phyloP scores from a whole-genome alignment of 1,139 yeast species.

The Taphrina wiesneri region DNA sequence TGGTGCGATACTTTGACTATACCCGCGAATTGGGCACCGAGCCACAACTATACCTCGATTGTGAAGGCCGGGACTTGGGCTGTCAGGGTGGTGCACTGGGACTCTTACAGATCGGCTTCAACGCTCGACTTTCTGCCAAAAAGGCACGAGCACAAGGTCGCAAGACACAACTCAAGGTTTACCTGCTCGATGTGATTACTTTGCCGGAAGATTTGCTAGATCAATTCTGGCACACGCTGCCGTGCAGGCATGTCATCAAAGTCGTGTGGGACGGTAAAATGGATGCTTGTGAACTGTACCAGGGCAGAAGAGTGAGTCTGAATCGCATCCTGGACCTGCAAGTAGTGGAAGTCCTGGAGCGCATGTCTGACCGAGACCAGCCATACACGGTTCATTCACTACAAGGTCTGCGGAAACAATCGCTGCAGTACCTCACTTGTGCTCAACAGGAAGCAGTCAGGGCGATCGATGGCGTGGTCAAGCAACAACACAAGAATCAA shows the following conservation, averaged over 20 bases:
- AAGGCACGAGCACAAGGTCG: not conserved
- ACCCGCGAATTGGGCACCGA: not conserved
- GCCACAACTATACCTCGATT: not conserved
- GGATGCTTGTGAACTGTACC: not conserved
- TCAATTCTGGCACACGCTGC: not conserved
- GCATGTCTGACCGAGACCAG: not conserved
- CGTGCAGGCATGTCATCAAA: not conserved
- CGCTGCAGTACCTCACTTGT: not conserved
- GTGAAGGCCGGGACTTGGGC: conserved; percentile 5
- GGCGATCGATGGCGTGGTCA: conserved; percentile 2
- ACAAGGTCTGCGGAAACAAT: not conserved
- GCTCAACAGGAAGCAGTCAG: not conserved
- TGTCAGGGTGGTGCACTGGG: not conserved
- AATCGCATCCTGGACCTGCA: conserved; percentile 2
- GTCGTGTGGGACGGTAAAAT: conserved; percentile 14
- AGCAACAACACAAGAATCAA: not conserved
- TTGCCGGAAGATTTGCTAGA: not conserved
- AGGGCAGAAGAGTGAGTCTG: not conserved
- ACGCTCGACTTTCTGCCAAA: not conserved
- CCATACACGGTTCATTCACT: not conserved
- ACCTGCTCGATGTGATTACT: not conserved
- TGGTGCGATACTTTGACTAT: not conserved
- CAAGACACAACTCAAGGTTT: not conserved
- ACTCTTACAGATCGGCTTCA: not conserved
- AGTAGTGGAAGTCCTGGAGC: not conserved